phyloP scores from a whole-genome alignment of 2,329 filamentous ascomycete genomes.

The Chaetomium strumarium region DNA sequence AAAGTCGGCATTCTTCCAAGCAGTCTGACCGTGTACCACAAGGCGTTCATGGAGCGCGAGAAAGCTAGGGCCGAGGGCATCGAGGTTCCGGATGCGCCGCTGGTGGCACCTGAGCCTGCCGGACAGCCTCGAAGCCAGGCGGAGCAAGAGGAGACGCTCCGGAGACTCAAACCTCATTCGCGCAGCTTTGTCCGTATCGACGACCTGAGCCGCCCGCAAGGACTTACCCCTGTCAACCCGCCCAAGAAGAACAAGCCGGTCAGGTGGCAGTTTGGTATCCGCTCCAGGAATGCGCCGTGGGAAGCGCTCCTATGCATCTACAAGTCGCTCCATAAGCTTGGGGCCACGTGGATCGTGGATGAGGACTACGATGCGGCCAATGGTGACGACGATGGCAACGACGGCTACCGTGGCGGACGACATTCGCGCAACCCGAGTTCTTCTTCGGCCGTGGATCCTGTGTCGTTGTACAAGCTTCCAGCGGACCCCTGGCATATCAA shows the following conservation, averaged over 20 bases:
- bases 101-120: constrained; percentile 44
- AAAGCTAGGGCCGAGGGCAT: constrained; percentile 45
- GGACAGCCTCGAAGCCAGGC: constrained; percentile 54
- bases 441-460: constrained; percentile 42
- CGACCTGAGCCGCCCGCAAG: constrained; percentile 53
- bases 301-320: constrained; percentile 95
- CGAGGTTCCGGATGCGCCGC: constrained; percentile 38
- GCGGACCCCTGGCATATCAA: constrained; percentile 94
- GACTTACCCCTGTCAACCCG: constrained; percentile 57
- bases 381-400: constrained; percentile 38
- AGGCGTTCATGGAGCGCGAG: constrained; percentile 76
- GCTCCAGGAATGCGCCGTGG: constrained; percentile 86
- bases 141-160: constrained; percentile 74
- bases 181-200: constrained; percentile 65
- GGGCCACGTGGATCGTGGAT: constrained; percentile 76
- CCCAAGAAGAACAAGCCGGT: constrained; percentile 71
- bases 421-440: constrained; percentile 27
- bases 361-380: constrained; percentile 50
- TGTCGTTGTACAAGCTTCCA: constrained; percentile 71
- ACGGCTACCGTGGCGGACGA: constrained; percentile 32
- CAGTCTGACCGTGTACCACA: constrained; percentile 84
- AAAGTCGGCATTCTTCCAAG: constrained; percentile 90
- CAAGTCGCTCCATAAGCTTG: constrained; percentile 80
- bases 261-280: constrained; percentile 97
- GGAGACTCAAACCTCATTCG: constrained; percentile 80